These are phyloP conservation scores for Melanogaster broomeanus DNA, from an alignment of 768 basidiomycete species.

Conservation along the genomic window DNA sequence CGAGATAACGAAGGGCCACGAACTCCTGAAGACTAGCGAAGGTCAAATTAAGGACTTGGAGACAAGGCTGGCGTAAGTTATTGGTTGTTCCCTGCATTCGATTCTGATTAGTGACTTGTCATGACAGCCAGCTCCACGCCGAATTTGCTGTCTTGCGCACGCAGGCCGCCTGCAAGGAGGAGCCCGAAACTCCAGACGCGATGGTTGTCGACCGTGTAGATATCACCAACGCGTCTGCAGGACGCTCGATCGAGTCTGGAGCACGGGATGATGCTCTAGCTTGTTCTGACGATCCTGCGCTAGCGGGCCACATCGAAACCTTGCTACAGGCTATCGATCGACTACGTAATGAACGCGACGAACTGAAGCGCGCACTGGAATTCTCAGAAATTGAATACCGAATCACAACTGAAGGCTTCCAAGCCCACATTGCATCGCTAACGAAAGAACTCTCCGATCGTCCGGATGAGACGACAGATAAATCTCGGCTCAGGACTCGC, in stretches of 20 bases:
- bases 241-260: slow-evolving; percentile 1
- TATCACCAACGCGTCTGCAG: background rate
- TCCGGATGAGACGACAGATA: slow-evolving; percentile 14
- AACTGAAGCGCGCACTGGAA: slow-evolving; percentile 59
- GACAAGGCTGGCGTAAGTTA: slow-evolving; percentile 27
- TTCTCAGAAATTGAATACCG: slow-evolving; percentile 70
- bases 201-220: slow-evolving; percentile 6
- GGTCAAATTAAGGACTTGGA: slow-evolving; percentile 26
- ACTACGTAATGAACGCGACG: slow-evolving; percentile 66
- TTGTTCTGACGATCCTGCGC: slow-evolving; percentile 20
- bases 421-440: slow-evolving; percentile 46
- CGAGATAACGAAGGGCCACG: slow-evolving; percentile 30
- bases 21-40: slow-evolving; percentile 21
- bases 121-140: slow-evolving; percentile 19
- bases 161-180: background rate
- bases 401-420: slow-evolving; percentile 61
- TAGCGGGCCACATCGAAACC: slow-evolving; percentile 49
- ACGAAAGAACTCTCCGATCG: slow-evolving; percentile 25
- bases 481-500: slow-evolving; percentile 1
- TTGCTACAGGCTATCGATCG: slow-evolving; percentile 66
- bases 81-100: background rate
- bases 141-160: slow-evolving; percentile 13
- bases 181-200: background rate
- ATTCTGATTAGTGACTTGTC: background rate
- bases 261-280: background rate